A percentile compares a stretch with the other conserved stretches of the same genome.
Evolutionary conservation across 2,329 filamentous ascomycete genomes (phyloP).

Genomic region (Corinectria fuckeliana): DNA sequence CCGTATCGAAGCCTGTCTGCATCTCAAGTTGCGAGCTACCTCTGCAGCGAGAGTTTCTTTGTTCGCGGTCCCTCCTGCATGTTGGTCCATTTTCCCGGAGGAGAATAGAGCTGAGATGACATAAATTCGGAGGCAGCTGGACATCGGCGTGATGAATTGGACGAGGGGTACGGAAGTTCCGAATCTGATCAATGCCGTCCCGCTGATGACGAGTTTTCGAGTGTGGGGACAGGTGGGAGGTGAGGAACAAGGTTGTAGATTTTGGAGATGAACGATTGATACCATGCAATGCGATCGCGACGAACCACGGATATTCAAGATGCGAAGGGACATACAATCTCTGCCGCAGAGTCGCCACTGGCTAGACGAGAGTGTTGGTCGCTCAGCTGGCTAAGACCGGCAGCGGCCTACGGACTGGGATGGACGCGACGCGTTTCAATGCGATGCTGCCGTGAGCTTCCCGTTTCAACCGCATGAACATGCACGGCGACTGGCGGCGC

Average conservation of each 20-base stretch:
- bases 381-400: slow-evolving; percentile 8
- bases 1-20: slow-evolving; percentile 1
- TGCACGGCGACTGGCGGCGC: slow-evolving; percentile 9
- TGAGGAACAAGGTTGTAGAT: slow-evolving; percentile 15
- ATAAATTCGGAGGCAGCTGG: neutral
- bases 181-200: neutral
- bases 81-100: slow-evolving; percentile 1
- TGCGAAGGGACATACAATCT: neutral
- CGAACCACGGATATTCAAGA: slow-evolving; percentile 16
- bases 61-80: neutral
- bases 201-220: neutral
- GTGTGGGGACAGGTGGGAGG: slow-evolving; percentile 9
- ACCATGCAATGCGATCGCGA: slow-evolving; percentile 26
- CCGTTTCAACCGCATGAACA: slow-evolving; percentile 17
- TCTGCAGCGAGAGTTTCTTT: slow-evolving; percentile 9
- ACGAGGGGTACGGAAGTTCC: neutral
- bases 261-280: slow-evolving; percentile 23
- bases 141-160: neutral
- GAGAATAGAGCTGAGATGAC: neutral
- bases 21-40: slow-evolving; percentile 12
- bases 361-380: slow-evolving; percentile 4
- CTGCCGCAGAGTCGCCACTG: slow-evolving; percentile 5
- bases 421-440: slow-evolving; percentile 23
- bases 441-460: slow-evolving; percentile 7
- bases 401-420: slow-evolving; percentile 11